A percentile compares a stretch with the other conserved stretches of the same genome.
These are phyloP conservation scores for Cordyceps farinosa DNA, from an alignment of 2,329 filamentous ascomycete genomes.

Conservation along the genomic window DNA sequence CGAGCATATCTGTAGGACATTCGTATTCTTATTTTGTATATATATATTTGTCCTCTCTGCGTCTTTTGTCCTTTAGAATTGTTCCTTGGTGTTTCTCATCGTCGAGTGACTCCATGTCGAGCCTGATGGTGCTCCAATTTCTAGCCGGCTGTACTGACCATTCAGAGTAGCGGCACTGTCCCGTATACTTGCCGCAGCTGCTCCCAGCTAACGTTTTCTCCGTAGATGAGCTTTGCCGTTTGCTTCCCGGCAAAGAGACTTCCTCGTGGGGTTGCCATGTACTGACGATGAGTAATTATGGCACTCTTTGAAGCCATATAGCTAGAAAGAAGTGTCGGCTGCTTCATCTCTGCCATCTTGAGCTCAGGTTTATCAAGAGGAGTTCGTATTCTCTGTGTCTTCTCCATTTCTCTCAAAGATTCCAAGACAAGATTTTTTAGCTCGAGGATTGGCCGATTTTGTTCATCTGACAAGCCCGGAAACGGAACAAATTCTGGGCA, in stretches of 20 bases:
- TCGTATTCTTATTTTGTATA: too few relatives aligned
- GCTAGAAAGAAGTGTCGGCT: slow-evolving; percentile 22
- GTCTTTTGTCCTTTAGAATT: too few relatives aligned
- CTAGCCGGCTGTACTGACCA: neutral
- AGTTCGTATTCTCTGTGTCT: neutral
- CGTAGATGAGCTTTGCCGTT: slow-evolving; percentile 25
- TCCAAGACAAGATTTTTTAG: slow-evolving; percentile 12
- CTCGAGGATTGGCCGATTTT: slow-evolving; percentile 26
- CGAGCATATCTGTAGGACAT: too few relatives aligned
- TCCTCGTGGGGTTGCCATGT: slow-evolving; percentile 24
- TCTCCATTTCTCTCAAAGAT: neutral
- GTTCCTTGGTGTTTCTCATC: too few relatives aligned
- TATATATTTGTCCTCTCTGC: too few relatives aligned
- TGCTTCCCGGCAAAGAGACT: slow-evolving; percentile 22
- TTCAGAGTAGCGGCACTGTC: slow-evolving; percentile 20
- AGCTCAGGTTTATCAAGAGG: neutral
- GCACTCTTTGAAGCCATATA: slow-evolving; percentile 25
- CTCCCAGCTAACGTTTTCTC: slow-evolving; percentile 24
- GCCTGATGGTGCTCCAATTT: neutral
- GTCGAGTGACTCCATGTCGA: too few relatives aligned
- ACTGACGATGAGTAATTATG: slow-evolving; percentile 23
- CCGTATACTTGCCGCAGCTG: slow-evolving; percentile 26
- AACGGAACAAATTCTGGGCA: slow-evolving; percentile 33
- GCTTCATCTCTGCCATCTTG: neutral
- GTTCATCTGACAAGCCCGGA: slow-evolving; percentile 27